phyloP scores from a whole-genome alignment of 768 basidiomycete species.

The Naematelia aurantialba region DNA sequence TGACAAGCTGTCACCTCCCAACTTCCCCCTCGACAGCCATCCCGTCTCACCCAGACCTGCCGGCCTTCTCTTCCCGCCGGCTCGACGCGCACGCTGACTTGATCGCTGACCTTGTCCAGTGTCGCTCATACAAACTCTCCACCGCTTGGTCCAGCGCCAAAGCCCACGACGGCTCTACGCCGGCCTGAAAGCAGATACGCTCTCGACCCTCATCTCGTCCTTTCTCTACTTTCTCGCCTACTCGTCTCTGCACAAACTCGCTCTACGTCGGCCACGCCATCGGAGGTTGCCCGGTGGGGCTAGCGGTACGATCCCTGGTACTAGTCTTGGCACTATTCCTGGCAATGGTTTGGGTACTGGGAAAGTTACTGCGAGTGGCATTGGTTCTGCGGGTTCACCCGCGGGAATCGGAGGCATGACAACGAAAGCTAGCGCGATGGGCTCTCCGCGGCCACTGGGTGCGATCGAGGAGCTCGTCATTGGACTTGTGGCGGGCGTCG shows the following conservation, averaged over 20 bases:
- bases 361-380: background rate
- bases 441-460: constrained; percentile 3
- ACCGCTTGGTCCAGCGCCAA: constrained; percentile 18
- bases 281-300: too few relatives aligned
- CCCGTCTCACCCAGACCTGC: background rate
- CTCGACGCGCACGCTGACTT: too few relatives aligned
- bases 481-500: constrained; percentile 31
- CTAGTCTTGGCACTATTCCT: too few relatives aligned
- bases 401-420: constrained; percentile 27
- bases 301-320: too few relatives aligned
- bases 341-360: background rate
- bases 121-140: constrained; percentile 26
- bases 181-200: constrained; percentile 33
- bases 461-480: constrained; percentile 28
- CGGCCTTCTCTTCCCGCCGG: background rate
- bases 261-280: constrained; percentile 3
- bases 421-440: constrained; percentile 16
- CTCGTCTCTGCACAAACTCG: constrained; percentile 24
- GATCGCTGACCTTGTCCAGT: constrained; percentile 18
- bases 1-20: too few relatives aligned
- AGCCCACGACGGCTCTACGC: constrained; percentile 25
- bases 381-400: constrained; percentile 7
- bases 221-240: constrained; percentile 43
- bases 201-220: constrained; percentile 35
- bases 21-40: too few relatives aligned